These are phyloP conservation scores for Sporobolomyces pararoseus DNA, from an alignment of 768 basidiomycete species.

Conservation along the genomic window DNA sequence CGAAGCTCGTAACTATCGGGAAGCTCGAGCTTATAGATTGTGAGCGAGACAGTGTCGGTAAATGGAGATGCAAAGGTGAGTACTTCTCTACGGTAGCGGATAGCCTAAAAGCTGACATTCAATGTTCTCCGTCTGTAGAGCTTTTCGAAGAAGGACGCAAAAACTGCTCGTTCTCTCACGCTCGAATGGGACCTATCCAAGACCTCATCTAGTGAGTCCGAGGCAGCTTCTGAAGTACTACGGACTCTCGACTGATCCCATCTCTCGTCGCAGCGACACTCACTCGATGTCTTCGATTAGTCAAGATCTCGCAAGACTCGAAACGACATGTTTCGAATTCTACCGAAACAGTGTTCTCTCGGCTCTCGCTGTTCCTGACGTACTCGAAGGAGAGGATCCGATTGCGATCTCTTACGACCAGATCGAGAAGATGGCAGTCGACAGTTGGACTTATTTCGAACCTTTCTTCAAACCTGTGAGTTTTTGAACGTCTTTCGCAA, in stretches of 20 bases:
- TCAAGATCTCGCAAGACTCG: background rate
- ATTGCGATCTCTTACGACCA: constrained; percentile 4
- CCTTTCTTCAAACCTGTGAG: constrained; percentile 6
- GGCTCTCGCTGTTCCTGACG: constrained; percentile 9
- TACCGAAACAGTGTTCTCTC: constrained; percentile 2
- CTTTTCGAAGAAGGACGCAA: constrained; percentile 14
- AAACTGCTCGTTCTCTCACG: constrained; percentile 16
- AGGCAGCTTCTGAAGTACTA: background rate
- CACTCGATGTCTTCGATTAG: background rate
- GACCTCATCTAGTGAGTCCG: constrained; percentile 10
- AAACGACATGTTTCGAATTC: constrained; percentile 14
- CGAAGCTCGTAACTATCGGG: too few relatives aligned
- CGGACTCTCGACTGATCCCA: too few relatives aligned
- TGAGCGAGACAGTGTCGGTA: constrained; percentile 5
- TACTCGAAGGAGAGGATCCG: background rate
- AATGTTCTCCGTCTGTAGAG: background rate
- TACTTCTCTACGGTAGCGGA: background rate
- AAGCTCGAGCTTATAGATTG: too few relatives aligned
- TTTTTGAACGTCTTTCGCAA: background rate
- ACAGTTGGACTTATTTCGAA: constrained; percentile 5
- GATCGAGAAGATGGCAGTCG: constrained; percentile 6
- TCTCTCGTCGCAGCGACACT: constrained; percentile 15
- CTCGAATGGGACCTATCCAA: constrained; percentile 9
- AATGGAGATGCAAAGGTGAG: constrained; percentile 21
- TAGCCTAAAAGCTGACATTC: too few relatives aligned